Evolutionary conservation across 768 basidiomycete species (phyloP).

Genomic region (Russula sp.): DNA sequence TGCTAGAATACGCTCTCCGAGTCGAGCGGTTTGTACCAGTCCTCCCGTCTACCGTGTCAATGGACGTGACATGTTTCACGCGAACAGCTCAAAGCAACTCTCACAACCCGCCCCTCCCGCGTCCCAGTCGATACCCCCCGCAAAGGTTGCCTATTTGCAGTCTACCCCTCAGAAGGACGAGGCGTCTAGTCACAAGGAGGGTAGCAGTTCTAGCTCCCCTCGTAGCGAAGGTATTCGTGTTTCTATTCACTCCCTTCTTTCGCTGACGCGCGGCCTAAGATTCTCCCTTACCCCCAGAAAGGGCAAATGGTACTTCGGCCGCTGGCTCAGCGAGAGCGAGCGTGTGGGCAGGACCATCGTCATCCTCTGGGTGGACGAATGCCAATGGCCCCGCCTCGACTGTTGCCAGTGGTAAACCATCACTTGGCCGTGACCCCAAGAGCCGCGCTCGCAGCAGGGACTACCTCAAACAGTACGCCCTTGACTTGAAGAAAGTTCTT

Average conservation of each 20-base stretch:
- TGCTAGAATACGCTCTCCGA: constrained; percentile 96
- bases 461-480: constrained; percentile 90
- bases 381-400: constrained; percentile 39
- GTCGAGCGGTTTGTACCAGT: constrained; percentile 77
- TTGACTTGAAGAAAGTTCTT: constrained; percentile 85
- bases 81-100: constrained; percentile 70
- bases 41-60: constrained; percentile 14
- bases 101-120: constrained; percentile 41
- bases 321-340: constrained; percentile 43
- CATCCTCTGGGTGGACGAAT: constrained; percentile 40
- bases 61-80: constrained; percentile 29
- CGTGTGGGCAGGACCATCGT: constrained; percentile 44
- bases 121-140: constrained; percentile 47
- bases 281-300: constrained; percentile 63
- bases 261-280: constrained; percentile 36
- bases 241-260: constrained; percentile 12
- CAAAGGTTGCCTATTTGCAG: constrained; percentile 60
- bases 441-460: constrained; percentile 90
- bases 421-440: constrained; percentile 87
- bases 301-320: constrained; percentile 36
- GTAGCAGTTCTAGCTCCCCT: constrained; percentile 75
- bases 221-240: constrained; percentile 64
- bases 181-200: constrained; percentile 63
- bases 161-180: constrained; percentile 62
- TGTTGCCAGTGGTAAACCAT: constrained; percentile 50